Base-by-base conservation (phyloP, 768 basidiomycete genomes). In the Panaeolus cyanescens region DNA sequence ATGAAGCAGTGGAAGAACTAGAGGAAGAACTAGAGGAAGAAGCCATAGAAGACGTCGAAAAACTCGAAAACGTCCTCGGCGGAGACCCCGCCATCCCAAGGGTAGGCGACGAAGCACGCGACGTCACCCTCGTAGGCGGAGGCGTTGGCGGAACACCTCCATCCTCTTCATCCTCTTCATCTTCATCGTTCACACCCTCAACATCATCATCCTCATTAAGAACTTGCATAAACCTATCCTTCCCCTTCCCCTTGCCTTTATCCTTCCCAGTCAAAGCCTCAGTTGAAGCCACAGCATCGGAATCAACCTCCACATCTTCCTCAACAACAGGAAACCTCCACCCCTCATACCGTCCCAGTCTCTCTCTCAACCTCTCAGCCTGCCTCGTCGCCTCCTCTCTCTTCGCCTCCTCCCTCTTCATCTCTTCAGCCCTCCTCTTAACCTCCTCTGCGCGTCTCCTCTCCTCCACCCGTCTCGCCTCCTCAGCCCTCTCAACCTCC, bases 311-410 rank as follows among this genome's bases (percentile, higher is more conserved):
- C 10, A 62, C 65, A n/a, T 69, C 68, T 8, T 70, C 70, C 25
- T 70, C 70, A 58, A 70, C 65, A 1, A 70, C 53, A 2, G 70
- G 70, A 32, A 70, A 68, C 25, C 62, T 42, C 62, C 62, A 17
- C 61, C 56, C 28, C n/a, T 6, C 17, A 17, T 17, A 36, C 61
- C 50, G 42, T 13, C 32, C 56, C 15, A 42, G 53, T 32, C 32
- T 56, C 31, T 45, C 55, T 31, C 53, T 22, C 32, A 31, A 25
- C 56, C 12, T 57, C 56, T 5, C 25, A 5, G 30, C 40, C 17
- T 12, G 22, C 33, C 30, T 57, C 20, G 40, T 34, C n/a, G 36
- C 40, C 37, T 19, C 30, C 37, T 57, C 40, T 17, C 22, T 3
- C 25, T 37, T 9, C 56, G 39, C 56, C 7, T 22, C 39, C 15